phyloP scores from a whole-genome alignment of 2,329 filamentous ascomycete genomes.

The Mariannaea sp. region DNA sequence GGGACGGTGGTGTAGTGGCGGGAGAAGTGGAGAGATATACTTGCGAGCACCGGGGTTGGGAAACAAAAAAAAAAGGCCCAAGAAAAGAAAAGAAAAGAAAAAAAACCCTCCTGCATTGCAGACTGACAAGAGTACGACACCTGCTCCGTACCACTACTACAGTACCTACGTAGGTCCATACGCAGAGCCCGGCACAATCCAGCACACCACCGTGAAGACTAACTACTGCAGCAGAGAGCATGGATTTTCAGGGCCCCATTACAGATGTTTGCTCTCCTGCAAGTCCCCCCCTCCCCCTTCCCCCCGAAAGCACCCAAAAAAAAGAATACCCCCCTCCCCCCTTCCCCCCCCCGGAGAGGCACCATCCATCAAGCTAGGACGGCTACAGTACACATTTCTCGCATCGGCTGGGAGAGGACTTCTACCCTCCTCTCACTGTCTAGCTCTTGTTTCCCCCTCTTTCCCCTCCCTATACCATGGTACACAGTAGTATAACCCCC shows the following conservation, averaged over 20 bases:
- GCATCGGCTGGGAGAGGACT: conserved; percentile 29
- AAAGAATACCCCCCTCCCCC: too few relatives aligned
- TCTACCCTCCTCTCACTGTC: too few relatives aligned
- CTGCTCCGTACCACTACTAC: neutral
- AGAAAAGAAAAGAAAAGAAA: conserved; percentile 4
- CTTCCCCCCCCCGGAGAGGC: too few relatives aligned
- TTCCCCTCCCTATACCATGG: too few relatives aligned
- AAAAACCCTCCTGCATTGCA: too few relatives aligned
- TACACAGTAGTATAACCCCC: too few relatives aligned
- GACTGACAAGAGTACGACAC: too few relatives aligned
- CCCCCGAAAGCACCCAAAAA: conserved; percentile 8
- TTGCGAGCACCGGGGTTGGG: conserved; percentile 1
- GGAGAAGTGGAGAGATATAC: conserved; percentile 53
- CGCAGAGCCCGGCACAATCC: too few relatives aligned
- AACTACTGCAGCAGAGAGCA: neutral
- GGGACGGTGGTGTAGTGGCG: conserved; percentile 43
- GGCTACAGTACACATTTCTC: conserved; percentile 13
- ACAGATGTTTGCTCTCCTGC: neutral
- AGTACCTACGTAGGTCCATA: neutral
- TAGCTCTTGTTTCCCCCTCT: too few relatives aligned
- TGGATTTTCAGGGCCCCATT: neutral
- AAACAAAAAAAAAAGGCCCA: conserved; percentile 7
- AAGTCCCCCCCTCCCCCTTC: too few relatives aligned
- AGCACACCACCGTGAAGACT: neutral
- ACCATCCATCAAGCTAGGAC: conserved; percentile 7